A percentile compares a stretch with the other conserved stretches of the same genome.
These are phyloP conservation scores for Linum tenue DNA, from an alignment of 345 rosid species.

Conservation along the genomic window DNA sequence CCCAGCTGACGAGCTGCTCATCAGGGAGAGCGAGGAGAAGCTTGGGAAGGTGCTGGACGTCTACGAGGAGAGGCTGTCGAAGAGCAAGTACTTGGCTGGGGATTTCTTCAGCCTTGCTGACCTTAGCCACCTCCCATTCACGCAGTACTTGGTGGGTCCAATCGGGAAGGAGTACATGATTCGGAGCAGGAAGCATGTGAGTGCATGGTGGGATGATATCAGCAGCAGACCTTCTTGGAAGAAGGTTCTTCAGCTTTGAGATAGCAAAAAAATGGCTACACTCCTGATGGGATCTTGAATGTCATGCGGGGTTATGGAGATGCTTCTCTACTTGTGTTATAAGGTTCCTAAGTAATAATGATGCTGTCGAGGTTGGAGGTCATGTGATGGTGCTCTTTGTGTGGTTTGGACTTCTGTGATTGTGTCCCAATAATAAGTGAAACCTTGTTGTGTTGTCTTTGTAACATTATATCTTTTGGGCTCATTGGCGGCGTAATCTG, in stretches of 20 bases:
- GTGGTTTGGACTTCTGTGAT: no score
- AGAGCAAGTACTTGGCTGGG: slow-evolving; percentile 58
- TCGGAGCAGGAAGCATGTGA: slow-evolving; percentile 47
- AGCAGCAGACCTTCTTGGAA: slow-evolving; percentile 59
- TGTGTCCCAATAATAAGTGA: no score
- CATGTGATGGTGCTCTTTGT: no score
- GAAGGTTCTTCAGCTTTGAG: slow-evolving; percentile 30
- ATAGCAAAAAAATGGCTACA: not conserved
- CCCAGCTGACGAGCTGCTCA: slow-evolving; percentile 31
- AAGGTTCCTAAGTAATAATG: no score
- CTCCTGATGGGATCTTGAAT: not conserved
- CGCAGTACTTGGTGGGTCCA: slow-evolving; percentile 48
- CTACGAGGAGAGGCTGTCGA: slow-evolving; percentile 50
- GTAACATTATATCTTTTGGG: no score
- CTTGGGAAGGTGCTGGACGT: slow-evolving; percentile 44
- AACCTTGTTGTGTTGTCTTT: no score
- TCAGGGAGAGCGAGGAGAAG: slow-evolving; percentile 53
- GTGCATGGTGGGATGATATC: slow-evolving; percentile 61
- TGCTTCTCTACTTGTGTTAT: no score
- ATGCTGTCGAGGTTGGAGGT: no score
- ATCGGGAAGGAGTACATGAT: slow-evolving; percentile 43
- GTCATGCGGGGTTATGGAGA: not conserved
- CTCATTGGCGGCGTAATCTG: no score
- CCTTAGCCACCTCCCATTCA: slow-evolving; percentile 50
- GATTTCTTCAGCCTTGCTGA: slow-evolving; percentile 66